phyloP scores from a whole-genome alignment of 148 eudicot species.

The Persicaria maculosa region DNA sequence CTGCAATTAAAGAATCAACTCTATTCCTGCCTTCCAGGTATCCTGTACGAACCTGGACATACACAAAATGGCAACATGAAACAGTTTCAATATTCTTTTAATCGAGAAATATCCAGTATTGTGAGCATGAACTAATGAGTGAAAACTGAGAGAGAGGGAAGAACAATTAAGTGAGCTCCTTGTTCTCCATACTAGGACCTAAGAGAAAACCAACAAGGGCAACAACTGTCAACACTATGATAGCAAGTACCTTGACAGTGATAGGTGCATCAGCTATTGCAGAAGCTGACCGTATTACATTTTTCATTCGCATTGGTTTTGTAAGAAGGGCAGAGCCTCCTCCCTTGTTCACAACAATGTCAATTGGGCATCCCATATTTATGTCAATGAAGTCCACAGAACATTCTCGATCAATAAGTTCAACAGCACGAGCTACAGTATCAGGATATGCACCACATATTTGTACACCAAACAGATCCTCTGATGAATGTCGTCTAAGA shows the following conservation, averaged over 20 bases:
- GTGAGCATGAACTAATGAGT: not conserved
- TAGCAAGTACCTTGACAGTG: constrained; percentile 71
- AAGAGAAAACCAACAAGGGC: not conserved
- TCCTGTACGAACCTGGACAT: constrained; percentile 74
- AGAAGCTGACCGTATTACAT: constrained; percentile 65
- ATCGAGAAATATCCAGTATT: not conserved
- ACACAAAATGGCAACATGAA: not conserved
- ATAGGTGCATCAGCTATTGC: constrained; percentile 67
- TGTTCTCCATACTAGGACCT: not conserved
- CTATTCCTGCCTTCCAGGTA: constrained; percentile 90
- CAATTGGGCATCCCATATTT: constrained; percentile 99
- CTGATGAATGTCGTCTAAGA: constrained; percentile 87
- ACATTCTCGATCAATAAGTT: constrained; percentile 89
- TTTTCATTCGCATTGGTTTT: constrained; percentile 89
- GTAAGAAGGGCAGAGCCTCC: constrained; percentile 96
- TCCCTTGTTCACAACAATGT: constrained; percentile 89
- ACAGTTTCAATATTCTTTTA: not conserved
- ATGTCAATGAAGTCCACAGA: constrained; percentile 90
- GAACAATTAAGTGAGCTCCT: not conserved
- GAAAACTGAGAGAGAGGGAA: not conserved
- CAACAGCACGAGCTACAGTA: constrained; percentile 82
- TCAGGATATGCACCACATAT: constrained; percentile 99
- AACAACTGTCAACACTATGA: not conserved
- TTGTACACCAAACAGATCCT: constrained; percentile 96
- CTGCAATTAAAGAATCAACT: constrained; percentile 62